Base-by-base conservation (phyloP, 2,329 filamentous ascomycete genomes). In the Cladosporium cucumerinum region DNA sequence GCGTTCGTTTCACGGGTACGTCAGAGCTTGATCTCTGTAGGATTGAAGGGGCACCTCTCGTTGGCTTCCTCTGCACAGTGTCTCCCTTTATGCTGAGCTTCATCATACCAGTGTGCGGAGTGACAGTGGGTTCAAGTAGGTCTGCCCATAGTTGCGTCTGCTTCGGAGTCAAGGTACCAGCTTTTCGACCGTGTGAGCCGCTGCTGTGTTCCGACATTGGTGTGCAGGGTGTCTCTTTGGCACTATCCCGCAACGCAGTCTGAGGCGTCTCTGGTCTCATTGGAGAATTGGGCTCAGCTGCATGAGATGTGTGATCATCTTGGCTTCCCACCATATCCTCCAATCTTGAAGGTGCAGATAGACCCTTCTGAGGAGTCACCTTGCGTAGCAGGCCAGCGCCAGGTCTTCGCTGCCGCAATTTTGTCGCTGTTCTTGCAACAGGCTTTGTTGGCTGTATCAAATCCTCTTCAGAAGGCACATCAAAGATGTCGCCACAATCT, bases 81-180 rank as follows among this genome's bases (percentile, higher is more conserved):
- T 55, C 60, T 23, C 51, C 61, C 28, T 18, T 39, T 55, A 64
- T 51, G 28, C 55, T 64, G 26, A 64, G 43, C 16, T 59, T 64
- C 48, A 54, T 57, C 61, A 64, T 64, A 14, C 16, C 48, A 21
- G 61, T 64, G 26, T 49, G 30, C 21, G 61, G 39, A 28, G 43
- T 55, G 39, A 23, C 61, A 14, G 23, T 30, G n/a, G 61, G 46
- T 36, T 60, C 63, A 25, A 65, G 34, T 23, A 65, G 28, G 34
- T 65, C 63, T n/a, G 55, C 68, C 74, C 74, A 77, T 6, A 75
- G 65, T 34, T 72, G 68, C 16, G 65, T 67, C 61, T 76, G 74
- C 39, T 73, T 75, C 8, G 75, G 74, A 18, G 74, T 76, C 54
- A 72, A 62, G 4, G 64, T 66, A 6, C 54, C 61, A 49, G 39